A percentile compares a stretch with the other conserved stretches of the same genome.
Conservation (phyloP, 305 asterid genomes). For the Fraxinus ornus region DNA sequence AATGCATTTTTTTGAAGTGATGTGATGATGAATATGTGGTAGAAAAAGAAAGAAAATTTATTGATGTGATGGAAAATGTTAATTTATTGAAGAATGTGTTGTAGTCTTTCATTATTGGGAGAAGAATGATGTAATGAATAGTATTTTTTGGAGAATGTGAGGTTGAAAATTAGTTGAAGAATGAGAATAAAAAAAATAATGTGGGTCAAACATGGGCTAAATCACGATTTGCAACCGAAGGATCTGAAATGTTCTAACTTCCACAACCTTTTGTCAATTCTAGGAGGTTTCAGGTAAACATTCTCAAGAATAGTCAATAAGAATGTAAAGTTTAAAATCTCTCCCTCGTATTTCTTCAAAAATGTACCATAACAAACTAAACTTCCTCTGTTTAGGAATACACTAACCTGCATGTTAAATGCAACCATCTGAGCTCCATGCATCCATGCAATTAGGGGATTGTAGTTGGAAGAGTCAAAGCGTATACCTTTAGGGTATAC, state of each 20-base stretch:
- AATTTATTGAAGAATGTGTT: too few relatives aligned
- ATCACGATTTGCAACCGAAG: not conserved
- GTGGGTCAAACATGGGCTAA: too few relatives aligned
- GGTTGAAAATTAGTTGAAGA: too few relatives aligned
- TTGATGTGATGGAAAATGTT: too few relatives aligned
- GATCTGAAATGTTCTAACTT: not conserved
- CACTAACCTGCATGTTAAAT: constrained; percentile 75
- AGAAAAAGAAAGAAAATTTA: too few relatives aligned
- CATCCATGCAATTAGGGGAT: constrained; percentile 79
- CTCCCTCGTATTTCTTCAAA: not conserved
- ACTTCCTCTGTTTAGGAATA: constrained; percentile 5
- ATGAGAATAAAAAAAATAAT: too few relatives aligned
- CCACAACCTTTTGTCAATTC: not conserved
- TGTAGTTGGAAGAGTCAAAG: constrained; percentile 74
- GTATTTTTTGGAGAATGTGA: too few relatives aligned
- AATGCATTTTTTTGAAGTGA: too few relatives aligned
- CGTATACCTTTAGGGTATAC: constrained; percentile 80
- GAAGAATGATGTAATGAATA: too few relatives aligned
- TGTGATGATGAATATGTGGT: too few relatives aligned
- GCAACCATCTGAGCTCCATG: constrained; percentile 97
- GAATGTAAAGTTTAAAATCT: not conserved
- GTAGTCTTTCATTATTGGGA: too few relatives aligned
- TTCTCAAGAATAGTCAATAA: not conserved
- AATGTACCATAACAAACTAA: not conserved
- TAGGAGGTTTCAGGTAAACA: not conserved